Base-by-base conservation (phyloP, 345 rosid species). In the Acer campestre region DNA sequence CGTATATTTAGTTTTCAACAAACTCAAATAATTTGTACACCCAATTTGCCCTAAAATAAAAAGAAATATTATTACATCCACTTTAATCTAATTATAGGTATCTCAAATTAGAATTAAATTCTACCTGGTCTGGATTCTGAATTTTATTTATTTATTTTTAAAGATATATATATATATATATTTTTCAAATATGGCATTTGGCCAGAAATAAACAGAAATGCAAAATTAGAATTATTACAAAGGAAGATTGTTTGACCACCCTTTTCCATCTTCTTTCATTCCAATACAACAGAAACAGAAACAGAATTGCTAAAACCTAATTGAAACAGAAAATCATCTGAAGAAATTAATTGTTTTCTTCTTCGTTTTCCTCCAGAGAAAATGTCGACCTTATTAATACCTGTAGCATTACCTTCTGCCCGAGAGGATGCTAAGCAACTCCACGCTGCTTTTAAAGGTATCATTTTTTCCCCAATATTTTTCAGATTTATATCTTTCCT, bases 371-470 rank as follows among this genome's bases (percentile, higher is more conserved):
- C 38, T 14, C 16, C 20, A n/a, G n/a, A 56, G 3, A 56, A n/a
- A 29, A 88, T 89, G 91, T 82, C 90, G 44, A 85, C 91, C 25
- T 73, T 61, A 58, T 85, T 66, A 67, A 25, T 84, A 78, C 90
- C 90, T 58, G 68, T 79, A 61, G 67, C 67, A 55, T 63, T 73
- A 27, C 76, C 88, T 63, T 81, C 89, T 8, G 76, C 89, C 2
- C 87, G 92, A 9, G 90, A 89, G 7, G 94, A 91, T 75, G 88
- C 87, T 63, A 82, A 77, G 70, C 86, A 86, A 27, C 87, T 91
- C 70, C 81, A 80, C 49, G 83, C 81, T 27, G 92, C 94, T 75
- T 90, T 90, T 77, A 86, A 89, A 86, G 94, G 94, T 88, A 23
- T 3, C 17, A 53, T 68, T 70, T 31, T 27, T 69, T 10, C 0